Conservation (phyloP, 2,329 filamentous ascomycete species). For the Xylaria sp. region DNA sequence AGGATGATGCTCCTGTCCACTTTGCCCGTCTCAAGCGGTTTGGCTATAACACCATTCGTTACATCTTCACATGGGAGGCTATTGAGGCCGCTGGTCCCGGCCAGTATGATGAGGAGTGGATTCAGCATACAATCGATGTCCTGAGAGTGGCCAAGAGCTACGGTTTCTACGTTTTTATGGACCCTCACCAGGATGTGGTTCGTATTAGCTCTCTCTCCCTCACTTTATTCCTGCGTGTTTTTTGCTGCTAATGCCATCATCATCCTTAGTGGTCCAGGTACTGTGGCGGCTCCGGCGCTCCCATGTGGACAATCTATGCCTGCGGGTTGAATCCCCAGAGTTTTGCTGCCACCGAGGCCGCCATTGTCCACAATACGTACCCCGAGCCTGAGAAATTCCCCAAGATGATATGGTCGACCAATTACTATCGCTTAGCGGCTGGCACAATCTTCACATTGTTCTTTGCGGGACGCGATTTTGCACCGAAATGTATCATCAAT, state of each 20-base stretch:
- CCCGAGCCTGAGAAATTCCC: slow-evolving; percentile 79
- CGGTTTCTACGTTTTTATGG: slow-evolving; percentile 96
- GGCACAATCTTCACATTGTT: slow-evolving; percentile 93
- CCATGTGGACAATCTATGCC: slow-evolving; percentile 96
- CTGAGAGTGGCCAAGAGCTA: slow-evolving; percentile 80
- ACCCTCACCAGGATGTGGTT: slow-evolving; percentile 96
- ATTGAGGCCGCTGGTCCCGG: slow-evolving; percentile 89
- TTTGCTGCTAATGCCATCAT: slow-evolving; percentile 25
- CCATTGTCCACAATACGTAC: slow-evolving; percentile 92
- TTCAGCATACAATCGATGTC: slow-evolving; percentile 82
- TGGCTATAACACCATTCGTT: slow-evolving; percentile 94
- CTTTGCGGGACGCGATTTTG: slow-evolving; percentile 85
- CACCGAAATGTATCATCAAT: slow-evolving; percentile 92
- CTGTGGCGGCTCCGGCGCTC: slow-evolving; percentile 88
- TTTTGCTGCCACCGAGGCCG: slow-evolving; percentile 82
- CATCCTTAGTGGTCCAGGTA: slow-evolving; percentile 76
- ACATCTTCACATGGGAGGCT: slow-evolving; percentile 99
- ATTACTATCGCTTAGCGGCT: slow-evolving; percentile 81
- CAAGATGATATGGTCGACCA: slow-evolving; percentile 99
- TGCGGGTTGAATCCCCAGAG: slow-evolving; percentile 81
- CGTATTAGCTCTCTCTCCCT: slow-evolving; percentile 32
- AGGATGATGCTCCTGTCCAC: slow-evolving; percentile 77
- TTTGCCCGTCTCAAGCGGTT: slow-evolving; percentile 80
- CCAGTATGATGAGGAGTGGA: slow-evolving; percentile 89
- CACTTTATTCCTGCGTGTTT: neutral